Base-by-base conservation (phyloP, 805 yeast genomes). In the Yamadazyma kitorensis region DNA sequence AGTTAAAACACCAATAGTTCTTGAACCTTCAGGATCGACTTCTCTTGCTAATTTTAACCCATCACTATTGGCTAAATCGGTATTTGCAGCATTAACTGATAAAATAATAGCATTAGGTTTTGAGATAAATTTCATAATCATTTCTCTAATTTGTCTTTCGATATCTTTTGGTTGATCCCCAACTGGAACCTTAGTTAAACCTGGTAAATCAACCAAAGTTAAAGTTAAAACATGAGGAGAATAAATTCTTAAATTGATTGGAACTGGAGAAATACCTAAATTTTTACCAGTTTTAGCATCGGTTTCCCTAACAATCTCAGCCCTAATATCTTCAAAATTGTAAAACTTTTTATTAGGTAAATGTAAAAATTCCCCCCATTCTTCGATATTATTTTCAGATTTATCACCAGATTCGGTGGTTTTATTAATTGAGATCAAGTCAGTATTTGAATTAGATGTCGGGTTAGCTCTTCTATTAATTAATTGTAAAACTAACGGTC, bases 141-240 rank as follows among this genome's bases (percentile, higher is more conserved):
- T 82, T 45, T 88, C 95, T 54, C 88, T 81, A 52, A 93, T 93
- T 64, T 87, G 97, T 45, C 75, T 79, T 67, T 93, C 98, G 47
- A 93, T 93, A 61, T 93, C 98, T 51, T 85, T 83, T 36, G 98
- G 98, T 64, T 93, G 98, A 64, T 93, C 98, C 31, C 98, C 98
- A 36, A 93, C 96, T 4, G 98, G 98, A 24, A 93, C 98, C 59
- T 93, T 93, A 25, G 98, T 93, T 53, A 93, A 76, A 41, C 98
- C 98, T 7, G 98, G 98, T 52, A 93, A 74, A 65, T 93, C 98
- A 25, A 93, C 97, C 51, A 93, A 74, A 6, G 98, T 93, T 57
- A 91, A 76, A 13, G 96, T 89, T 45, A 91, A 71, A 29, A 91
- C 98, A 49, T 87, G 88, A 15, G 98, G 98, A 17, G 96, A 87